Evolutionary conservation across 2,329 filamentous ascomycete species (phyloP).

Genomic region (Rhinocladiella mackenziei): DNA sequence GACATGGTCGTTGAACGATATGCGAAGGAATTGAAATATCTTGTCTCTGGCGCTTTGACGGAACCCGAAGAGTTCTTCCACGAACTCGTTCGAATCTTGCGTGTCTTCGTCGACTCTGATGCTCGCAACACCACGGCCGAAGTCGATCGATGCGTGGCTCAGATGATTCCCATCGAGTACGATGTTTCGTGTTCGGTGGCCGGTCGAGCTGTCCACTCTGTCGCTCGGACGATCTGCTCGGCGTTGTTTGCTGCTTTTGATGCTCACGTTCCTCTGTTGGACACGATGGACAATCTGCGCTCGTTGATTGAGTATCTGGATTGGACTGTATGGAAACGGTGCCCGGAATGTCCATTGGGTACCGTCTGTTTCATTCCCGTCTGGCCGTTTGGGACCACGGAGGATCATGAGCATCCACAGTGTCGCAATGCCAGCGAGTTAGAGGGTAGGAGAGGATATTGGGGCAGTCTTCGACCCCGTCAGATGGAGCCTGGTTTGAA

Average conservation of each 20-base stretch:
- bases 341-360: conserved; percentile 47
- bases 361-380: conserved; percentile 61
- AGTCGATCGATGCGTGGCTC: conserved; percentile 34
- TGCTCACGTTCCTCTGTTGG: conserved; percentile 12
- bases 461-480: conserved; percentile 2
- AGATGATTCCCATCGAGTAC: conserved; percentile 34
- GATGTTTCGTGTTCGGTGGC: conserved; percentile 26
- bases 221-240: conserved; percentile 35
- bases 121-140: conserved; percentile 31
- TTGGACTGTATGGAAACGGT: conserved; percentile 60
- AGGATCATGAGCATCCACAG: conserved; percentile 52
- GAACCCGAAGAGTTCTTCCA: conserved; percentile 29
- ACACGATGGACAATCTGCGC: conserved; percentile 29
- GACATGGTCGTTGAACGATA: conserved; percentile 66
- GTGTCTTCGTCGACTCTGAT: conserved; percentile 37
- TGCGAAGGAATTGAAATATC: conserved; percentile 49
- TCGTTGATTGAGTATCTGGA: conserved; percentile 49
- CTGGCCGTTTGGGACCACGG: conserved; percentile 55
- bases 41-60: conserved; percentile 31
- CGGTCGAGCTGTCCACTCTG: conserved; percentile 31
- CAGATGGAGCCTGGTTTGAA: not conserved
- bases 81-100: conserved; percentile 33
- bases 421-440: conserved; percentile 37
- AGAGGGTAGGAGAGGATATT: conserved; percentile 9
- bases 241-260: conserved; percentile 31